Base-by-base conservation (phyloP, 495 filamentous ascomycete genomes). In the Hyphodiscus hymeniophilus region DNA sequence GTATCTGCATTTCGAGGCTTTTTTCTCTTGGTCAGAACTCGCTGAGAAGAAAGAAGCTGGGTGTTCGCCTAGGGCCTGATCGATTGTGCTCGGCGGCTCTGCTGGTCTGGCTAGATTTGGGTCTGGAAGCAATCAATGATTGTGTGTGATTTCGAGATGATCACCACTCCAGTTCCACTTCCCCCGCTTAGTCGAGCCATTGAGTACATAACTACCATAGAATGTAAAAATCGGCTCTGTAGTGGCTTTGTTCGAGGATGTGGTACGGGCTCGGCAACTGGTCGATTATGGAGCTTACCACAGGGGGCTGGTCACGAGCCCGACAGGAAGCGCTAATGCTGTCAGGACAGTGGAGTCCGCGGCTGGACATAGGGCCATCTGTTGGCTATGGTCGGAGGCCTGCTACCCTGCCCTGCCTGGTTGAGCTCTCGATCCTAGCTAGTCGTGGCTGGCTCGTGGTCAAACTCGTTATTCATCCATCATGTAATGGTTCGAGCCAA, bases 291-390 rank as follows among this genome's bases (percentile, higher is more conserved):
- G 38, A 39, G 8, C 16, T n/a, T 17, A 10, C 21, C 12, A 26
- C 6, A 17, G 42, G 41, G 48, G 34, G 33, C 39, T 31, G 42
- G 41, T 54, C 51, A 54, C 51, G 51, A 54, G 51, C 39, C 26
- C 45, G 23, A 24, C 28, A 41, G 39, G 51, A 8, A 49, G 51
- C 45, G 51, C 51, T 54, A 49, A 49, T 21, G n/a, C 22, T 49
- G 34, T 45, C n/a, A 40, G 18, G 20, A 21, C 11, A 18, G 51
- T 49, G 45, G 51, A 45, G 24, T 34, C 39, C 26, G 16, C 23
- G 16, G 33, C 33, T n/a, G 33, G 33, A 6, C 33, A n/a, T 17
- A 13, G 12, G 13, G 13, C 16, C 33, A 7, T 36, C 13, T 44
- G 41, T 28, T 44, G 22, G 24, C 26, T 21, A 23, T 23, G 33